Conservation (phyloP, 768 basidiomycete species). For the Phylloporus rhodoxanthus region DNA sequence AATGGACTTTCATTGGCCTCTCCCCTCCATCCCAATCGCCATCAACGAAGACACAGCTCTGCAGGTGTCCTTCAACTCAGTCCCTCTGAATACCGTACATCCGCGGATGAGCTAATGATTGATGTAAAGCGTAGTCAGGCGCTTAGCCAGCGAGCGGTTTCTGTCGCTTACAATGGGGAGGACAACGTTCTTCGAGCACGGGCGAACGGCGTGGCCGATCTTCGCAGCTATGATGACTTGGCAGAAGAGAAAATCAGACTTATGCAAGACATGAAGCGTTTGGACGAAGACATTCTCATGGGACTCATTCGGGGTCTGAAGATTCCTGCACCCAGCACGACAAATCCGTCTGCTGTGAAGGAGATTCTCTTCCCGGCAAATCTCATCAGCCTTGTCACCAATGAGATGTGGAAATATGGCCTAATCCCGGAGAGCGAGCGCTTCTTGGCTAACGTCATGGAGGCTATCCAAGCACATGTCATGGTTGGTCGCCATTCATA, state of each 20-base stretch:
- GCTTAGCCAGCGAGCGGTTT: conserved; percentile 76
- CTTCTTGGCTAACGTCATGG: conserved; percentile 98
- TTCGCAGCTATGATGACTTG: conserved; percentile 76
- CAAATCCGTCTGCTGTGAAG: conserved; percentile 89
- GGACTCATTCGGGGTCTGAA: conserved; percentile 88
- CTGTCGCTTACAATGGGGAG: conserved; percentile 82
- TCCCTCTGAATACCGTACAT: conserved; percentile 60
- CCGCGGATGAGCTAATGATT: conserved; percentile 72
- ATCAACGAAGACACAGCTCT: conserved; percentile 82
- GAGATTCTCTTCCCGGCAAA: conserved; percentile 99
- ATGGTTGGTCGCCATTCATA: conserved; percentile 63
- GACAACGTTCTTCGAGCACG: conserved; percentile 66
- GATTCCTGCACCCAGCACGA: conserved; percentile 84
- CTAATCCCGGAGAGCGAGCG: conserved; percentile 95
- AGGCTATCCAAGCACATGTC: conserved; percentile 92
- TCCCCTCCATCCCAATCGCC: conserved; percentile 40
- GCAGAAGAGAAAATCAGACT: conserved; percentile 93
- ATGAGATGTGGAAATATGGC: conserved; percentile 99
- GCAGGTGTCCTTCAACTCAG: conserved; percentile 67
- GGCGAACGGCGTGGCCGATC: conserved; percentile 61
- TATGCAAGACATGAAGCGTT: conserved; percentile 81
- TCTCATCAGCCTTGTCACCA: conserved; percentile 94
- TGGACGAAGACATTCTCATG: conserved; percentile 91
- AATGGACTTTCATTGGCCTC: conserved; percentile 42
- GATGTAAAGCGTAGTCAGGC: conserved; percentile 67